Base-by-base conservation (phyloP, 192 early-diverging fungal genomes). In the Martensiomyces pterosporus region DNA sequence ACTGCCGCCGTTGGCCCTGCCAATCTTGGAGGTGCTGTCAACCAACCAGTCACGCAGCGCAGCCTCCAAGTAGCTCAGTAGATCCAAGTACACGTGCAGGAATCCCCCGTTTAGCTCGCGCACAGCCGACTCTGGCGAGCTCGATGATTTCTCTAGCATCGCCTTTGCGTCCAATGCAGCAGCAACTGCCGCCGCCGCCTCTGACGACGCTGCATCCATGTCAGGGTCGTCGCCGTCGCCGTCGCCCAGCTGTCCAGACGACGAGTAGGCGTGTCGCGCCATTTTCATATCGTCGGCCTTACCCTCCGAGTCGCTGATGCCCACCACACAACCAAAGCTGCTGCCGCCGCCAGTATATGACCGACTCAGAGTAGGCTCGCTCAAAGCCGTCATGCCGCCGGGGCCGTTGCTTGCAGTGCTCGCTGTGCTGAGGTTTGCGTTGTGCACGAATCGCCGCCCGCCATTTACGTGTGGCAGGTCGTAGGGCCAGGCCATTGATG, bases 81-180 rank as follows among this genome's bases (percentile, higher is more conserved):
- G 63, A 33, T 85, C 84, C 8, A 82, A 52, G 46, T 82, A 91
- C 12, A 88, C 55, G 34, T 85, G 79, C 39, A 91, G 56, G 14
- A 82, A 68, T 4, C 85, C 82, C 35, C 82, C 60, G 34, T 67
- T 59, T 29, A 66, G 39, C 43, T 57, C 62, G 21, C 49, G 43
- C 7, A 43, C 59, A 9, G 43, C 8, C 0, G 52, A 39, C 12
- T 33, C 49, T 1, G 44, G 17, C 16, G 61, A 39, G 24, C 36
- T 32, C 4, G 44, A 25, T 9, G 45, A 55, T 22, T 50, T 64
- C 22, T 56, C 57, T 40, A 61, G 36, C 14, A 57, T 36, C 10
- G 63, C 51, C 38, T 65, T 74, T 6, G 49, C 51, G 32, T 62
- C 70, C 14, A 66, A 25, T 9, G 70, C 63, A 9, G 55, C 54